These are phyloP conservation scores for Paramecium primaurelia DNA, from an alignment of 73 alveolate genomes.

Conservation along the genomic window DNA sequence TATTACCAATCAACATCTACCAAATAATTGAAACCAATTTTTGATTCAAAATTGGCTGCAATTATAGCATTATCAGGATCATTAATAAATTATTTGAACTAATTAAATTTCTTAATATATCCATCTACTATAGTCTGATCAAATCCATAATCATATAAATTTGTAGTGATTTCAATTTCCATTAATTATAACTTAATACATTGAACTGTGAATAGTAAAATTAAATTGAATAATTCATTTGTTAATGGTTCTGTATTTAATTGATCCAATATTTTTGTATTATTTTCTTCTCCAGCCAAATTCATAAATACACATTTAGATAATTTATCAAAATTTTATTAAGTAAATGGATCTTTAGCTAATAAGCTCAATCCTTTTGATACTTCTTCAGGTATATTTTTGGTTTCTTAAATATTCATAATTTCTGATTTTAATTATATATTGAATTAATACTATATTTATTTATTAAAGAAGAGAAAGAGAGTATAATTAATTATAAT, in stretches of 20 bases:
- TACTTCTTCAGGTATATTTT: background rate
- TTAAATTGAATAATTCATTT: background rate
- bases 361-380: background rate
- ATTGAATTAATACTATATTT: too few relatives aligned
- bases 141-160: background rate
- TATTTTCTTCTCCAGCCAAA: slow-evolving; percentile 29
- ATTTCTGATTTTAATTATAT: background rate
- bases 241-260: background rate
- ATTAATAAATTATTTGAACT: background rate
- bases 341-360: background rate
- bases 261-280: background rate
- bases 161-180: background rate
- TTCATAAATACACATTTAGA: slow-evolving; percentile 18
- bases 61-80: background rate
- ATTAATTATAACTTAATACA: background rate
- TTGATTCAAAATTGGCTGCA: slow-evolving; percentile 26
- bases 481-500: too few relatives aligned
- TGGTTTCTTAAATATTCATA: background rate
- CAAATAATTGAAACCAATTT: background rate
- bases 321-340: background rate
- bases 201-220: background rate
- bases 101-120: background rate
- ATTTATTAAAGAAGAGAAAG: too few relatives aligned
- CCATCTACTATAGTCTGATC: background rate
- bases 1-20: slow-evolving; percentile 36